These are phyloP conservation scores for Diaporthe aspalathi DNA, from an alignment of 2,329 filamentous ascomycete species.

Conservation along the genomic window DNA sequence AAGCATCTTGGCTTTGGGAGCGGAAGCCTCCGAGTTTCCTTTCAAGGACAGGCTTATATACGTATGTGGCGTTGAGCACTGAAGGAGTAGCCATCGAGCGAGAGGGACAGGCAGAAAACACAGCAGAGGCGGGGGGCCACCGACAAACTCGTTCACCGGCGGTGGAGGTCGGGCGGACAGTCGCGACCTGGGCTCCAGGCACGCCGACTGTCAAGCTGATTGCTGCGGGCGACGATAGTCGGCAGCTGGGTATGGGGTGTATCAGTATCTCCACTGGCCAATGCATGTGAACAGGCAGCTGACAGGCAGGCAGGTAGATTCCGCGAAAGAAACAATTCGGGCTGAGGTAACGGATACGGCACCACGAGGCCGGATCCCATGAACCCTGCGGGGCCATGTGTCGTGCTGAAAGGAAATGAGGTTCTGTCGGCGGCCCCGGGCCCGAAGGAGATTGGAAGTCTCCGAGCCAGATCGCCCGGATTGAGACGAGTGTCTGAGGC, in stretches of 20 bases:
- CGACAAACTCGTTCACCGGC: background rate
- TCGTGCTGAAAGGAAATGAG: slow-evolving; percentile 18
- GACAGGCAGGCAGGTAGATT: background rate
- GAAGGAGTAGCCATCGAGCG: background rate
- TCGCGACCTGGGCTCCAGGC: background rate
- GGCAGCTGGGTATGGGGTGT: too few relatives aligned
- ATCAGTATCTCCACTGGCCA: background rate
- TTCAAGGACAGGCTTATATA: background rate
- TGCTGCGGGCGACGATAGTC: background rate
- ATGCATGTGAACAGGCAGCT: background rate
- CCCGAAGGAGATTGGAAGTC: slow-evolving; percentile 1
- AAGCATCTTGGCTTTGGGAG: slow-evolving; percentile 4
- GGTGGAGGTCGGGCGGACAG: background rate
- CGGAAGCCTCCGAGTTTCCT: background rate
- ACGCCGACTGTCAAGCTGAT: background rate
- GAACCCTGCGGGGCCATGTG: slow-evolving; percentile 22
- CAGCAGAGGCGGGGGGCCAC: too few relatives aligned
- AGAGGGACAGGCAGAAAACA: too few relatives aligned
- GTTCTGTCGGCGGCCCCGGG: slow-evolving; percentile 23
- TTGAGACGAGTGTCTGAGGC: slow-evolving; percentile 6
- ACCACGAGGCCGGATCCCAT: background rate
- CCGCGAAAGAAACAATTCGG: background rate
- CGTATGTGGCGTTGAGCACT: background rate
- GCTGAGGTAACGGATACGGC: slow-evolving; percentile 3
- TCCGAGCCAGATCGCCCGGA: slow-evolving; percentile 10